Evolutionary conservation across 495 filamentous ascomycete genomes (phyloP).

Genomic region (Amorphotheca resinae): DNA sequence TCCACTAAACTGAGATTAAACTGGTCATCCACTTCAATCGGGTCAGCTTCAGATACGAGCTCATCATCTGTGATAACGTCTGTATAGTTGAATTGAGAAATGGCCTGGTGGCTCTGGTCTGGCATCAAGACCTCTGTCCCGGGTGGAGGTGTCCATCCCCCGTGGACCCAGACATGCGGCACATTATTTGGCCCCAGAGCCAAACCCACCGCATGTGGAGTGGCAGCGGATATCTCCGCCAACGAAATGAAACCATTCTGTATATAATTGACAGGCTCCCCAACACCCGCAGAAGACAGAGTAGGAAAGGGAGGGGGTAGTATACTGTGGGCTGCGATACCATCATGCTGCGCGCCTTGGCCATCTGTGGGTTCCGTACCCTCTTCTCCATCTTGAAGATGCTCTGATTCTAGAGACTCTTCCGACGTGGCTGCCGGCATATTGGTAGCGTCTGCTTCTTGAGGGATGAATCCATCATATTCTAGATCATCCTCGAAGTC

Average conservation of each 20-base stretch:
- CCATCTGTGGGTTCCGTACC: slow-evolving; percentile 6
- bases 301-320: slow-evolving; percentile 10
- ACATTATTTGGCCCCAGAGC: neutral
- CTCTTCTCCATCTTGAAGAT: slow-evolving; percentile 19
- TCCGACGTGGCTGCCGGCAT: slow-evolving; percentile 12
- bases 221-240: slow-evolving; percentile 1
- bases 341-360: slow-evolving; percentile 1
- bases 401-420: slow-evolving; percentile 16
- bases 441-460: neutral
- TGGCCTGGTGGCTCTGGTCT: neutral
- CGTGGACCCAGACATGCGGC: slow-evolving; percentile 6
- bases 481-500: neutral
- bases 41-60: slow-evolving; percentile 12
- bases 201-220: neutral
- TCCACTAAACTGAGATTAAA: slow-evolving; percentile 15
- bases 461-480: neutral
- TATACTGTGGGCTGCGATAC: slow-evolving; percentile 13
- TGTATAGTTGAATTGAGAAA: neutral
- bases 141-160: slow-evolving; percentile 1
- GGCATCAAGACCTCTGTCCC: slow-evolving; percentile 1
- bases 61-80: slow-evolving; percentile 1
- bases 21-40: slow-evolving; percentile 18
- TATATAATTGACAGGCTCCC: neutral
- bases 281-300: neutral
- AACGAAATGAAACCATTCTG: slow-evolving; percentile 7